phyloP scores from a whole-genome alignment of 257 asterid species.

The Buddleja alternifolia region DNA sequence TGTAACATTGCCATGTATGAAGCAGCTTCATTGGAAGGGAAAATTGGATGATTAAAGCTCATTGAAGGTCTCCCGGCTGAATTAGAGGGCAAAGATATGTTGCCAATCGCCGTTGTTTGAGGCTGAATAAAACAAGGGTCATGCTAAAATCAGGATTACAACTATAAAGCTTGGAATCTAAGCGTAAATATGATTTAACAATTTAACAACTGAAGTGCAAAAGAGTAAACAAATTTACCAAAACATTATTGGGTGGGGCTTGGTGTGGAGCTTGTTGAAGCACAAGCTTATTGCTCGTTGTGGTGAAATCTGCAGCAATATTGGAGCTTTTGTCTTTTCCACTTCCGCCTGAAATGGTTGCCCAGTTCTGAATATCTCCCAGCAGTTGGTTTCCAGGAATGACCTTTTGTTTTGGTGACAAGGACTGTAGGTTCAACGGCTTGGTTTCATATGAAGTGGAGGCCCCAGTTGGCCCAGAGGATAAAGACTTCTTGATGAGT shows the following conservation, averaged over 20 bases:
- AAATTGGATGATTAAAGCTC: slow-evolving; percentile 36
- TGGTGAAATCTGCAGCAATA: slow-evolving; percentile 33
- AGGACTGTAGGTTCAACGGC: slow-evolving; percentile 30
- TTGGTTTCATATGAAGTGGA: slow-evolving; percentile 32
- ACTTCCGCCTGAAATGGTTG: slow-evolving; percentile 21
- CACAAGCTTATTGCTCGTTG: slow-evolving; percentile 28
- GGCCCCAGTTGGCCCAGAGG: slow-evolving; percentile 39
- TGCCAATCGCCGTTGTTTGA: slow-evolving; percentile 35
- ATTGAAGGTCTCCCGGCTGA: slow-evolving; percentile 36
- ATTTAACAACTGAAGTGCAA: slow-evolving; percentile 11
- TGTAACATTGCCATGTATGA: slow-evolving; percentile 46
- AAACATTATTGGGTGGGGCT: slow-evolving; percentile 39
- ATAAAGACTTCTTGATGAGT: slow-evolving; percentile 40
- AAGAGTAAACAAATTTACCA: slow-evolving; percentile 39
- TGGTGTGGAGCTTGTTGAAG: slow-evolving; percentile 47
- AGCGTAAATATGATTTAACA: neutral
- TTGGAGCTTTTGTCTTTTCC: slow-evolving; percentile 44
- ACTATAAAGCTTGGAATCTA: slow-evolving; percentile 3
- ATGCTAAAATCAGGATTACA: slow-evolving; percentile 34
- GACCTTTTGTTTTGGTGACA: slow-evolving; percentile 31
- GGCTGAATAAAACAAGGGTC: slow-evolving; percentile 42
- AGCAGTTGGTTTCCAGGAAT: slow-evolving; percentile 27
- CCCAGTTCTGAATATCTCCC: slow-evolving; percentile 31
- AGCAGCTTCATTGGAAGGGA: slow-evolving; percentile 43
- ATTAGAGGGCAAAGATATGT: slow-evolving; percentile 34